A percentile compares a stretch with the other conserved stretches of the same genome.
Evolutionary conservation across 768 basidiomycete genomes (phyloP).

Genomic region (Leccinum truebloodii): DNA sequence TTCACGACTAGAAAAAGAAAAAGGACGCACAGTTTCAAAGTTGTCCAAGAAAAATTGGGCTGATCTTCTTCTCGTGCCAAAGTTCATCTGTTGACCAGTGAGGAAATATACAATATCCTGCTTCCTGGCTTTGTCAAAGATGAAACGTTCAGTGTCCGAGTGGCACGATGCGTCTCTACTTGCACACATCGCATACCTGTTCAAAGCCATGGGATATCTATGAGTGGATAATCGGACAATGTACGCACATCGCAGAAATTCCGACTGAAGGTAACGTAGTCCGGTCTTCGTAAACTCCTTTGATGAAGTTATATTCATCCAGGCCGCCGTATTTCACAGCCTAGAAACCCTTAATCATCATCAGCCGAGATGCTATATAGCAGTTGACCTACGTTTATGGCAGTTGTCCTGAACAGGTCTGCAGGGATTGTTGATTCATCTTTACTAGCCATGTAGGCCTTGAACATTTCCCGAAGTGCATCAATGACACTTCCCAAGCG

Average conservation of each 20-base stretch:
- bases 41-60: conserved; percentile 68
- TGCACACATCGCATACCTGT: conserved; percentile 64
- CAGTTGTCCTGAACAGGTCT: conserved; percentile 68
- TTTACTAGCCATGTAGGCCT: conserved; percentile 63
- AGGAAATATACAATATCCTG: conserved; percentile 71
- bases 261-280: conserved; percentile 68
- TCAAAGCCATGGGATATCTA: neutral
- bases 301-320: conserved; percentile 72
- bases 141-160: conserved; percentile 61
- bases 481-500: conserved; percentile 58
- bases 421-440: conserved; percentile 79
- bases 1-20: neutral
- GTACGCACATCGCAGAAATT: conserved; percentile 64
- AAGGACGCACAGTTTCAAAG: conserved; percentile 55
- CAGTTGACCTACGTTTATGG: conserved; percentile 27
- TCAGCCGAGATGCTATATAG: neutral
- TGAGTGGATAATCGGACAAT: neutral
- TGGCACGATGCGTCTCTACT: conserved; percentile 57
- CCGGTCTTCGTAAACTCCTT: conserved; percentile 68
- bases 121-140: conserved; percentile 52
- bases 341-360: conserved; percentile 33
- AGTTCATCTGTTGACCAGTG: conserved; percentile 56
- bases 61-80: conserved; percentile 50
- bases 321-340: conserved; percentile 74
- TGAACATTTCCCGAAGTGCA: conserved; percentile 73